Conservation (phyloP, 306 rosid species). For the Begonia masoniana region DNA sequence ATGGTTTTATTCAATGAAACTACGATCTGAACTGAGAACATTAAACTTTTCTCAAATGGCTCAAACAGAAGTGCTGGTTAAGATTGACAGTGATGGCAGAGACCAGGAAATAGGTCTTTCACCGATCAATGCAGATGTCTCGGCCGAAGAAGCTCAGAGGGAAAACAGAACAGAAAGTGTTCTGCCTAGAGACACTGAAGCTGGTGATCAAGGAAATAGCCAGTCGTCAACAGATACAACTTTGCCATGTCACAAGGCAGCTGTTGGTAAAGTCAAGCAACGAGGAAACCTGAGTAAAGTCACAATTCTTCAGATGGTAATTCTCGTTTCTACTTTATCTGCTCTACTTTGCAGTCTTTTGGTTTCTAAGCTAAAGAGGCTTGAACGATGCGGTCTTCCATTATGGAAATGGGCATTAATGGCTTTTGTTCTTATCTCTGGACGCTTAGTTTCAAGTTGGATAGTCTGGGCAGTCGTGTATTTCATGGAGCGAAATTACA, state of each 20-base stretch:
- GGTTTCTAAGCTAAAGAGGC: slow-evolving; percentile 15
- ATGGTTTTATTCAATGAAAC: not conserved
- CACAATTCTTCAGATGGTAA: slow-evolving; percentile 21
- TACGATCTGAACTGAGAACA: not conserved
- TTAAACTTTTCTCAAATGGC: slow-evolving; percentile 11
- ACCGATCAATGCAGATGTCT: not conserved
- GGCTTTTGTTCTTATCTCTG: slow-evolving; percentile 25
- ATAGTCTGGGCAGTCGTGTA: slow-evolving; percentile 21
- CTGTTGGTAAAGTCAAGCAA: too few relatives aligned
- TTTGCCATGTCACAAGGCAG: too few relatives aligned
- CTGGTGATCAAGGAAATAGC: not conserved
- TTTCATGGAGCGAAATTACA: slow-evolving; percentile 21
- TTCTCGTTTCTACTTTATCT: slow-evolving; percentile 17
- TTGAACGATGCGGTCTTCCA: slow-evolving; percentile 25
- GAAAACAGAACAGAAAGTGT: slow-evolving; percentile 8
- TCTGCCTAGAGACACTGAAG: slow-evolving; percentile 3
- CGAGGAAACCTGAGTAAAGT: too few relatives aligned
- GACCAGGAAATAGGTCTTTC: slow-evolving; percentile 10
- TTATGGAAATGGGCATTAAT: slow-evolving; percentile 36
- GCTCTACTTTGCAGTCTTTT: slow-evolving; percentile 23
- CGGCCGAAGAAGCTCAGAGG: slow-evolving; percentile 13
- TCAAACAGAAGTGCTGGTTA: slow-evolving; percentile 8
- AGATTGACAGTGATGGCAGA: slow-evolving; percentile 1
- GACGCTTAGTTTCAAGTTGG: slow-evolving; percentile 32
- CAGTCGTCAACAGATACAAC: too few relatives aligned